phyloP scores from a whole-genome alignment of 305 asterid genomes.

The Lippia alba region DNA sequence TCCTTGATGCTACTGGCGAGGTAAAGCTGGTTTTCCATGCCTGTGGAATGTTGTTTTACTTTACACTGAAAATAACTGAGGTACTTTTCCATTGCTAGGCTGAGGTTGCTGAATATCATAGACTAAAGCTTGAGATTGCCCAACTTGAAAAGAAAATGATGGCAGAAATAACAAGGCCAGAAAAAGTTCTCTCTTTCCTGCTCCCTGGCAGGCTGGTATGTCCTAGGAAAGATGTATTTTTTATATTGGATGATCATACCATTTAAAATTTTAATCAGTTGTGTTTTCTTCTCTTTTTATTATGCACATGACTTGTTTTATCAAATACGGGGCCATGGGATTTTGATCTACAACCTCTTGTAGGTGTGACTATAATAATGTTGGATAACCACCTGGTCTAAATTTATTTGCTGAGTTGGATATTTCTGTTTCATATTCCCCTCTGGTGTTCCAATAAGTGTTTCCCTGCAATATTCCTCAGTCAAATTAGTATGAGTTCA shows the following conservation, averaged over 20 bases:
- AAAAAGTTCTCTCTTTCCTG: conserved; percentile 85
- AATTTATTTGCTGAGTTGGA: background rate
- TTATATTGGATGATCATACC: background rate
- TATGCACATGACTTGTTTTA: no score
- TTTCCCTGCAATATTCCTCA: conserved; percentile 23
- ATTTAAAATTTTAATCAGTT: background rate
- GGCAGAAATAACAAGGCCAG: conserved; percentile 89
- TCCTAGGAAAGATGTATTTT: conserved; percentile 29
- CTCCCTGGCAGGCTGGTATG: conserved; percentile 97
- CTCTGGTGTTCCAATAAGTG: background rate
- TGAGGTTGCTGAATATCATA: conserved; percentile 90
- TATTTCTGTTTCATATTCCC: conserved; percentile 13
- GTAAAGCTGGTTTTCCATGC: conserved; percentile 44
- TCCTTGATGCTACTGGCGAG: conserved; percentile 95
- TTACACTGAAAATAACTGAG: conserved; percentile 19
- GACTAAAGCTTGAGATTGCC: conserved; percentile 79
- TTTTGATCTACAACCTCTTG: no score
- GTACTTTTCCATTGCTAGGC: conserved; percentile 50
- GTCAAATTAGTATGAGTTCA: conserved; percentile 8
- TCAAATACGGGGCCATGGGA: no score
- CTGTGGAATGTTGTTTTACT: conserved; percentile 26
- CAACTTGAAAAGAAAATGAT: conserved; percentile 86
- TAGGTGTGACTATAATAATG: no score
- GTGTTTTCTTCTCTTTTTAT: no score
- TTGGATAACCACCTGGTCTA: no score